These are phyloP conservation scores for Sicyos edulis DNA, from an alignment of 306 rosid genomes.

Conservation along the genomic window DNA sequence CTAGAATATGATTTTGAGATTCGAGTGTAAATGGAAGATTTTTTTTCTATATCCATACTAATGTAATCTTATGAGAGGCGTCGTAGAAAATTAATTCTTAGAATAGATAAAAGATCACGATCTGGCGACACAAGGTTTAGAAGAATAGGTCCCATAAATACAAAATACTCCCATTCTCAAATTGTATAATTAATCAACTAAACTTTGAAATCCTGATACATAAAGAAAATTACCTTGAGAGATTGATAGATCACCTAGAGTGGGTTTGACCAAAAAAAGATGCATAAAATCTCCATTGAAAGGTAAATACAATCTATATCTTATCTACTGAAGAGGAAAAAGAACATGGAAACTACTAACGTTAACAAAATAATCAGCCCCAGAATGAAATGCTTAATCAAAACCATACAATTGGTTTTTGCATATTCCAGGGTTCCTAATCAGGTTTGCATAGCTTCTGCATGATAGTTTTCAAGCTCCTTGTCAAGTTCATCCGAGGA, in stretches of 20 bases:
- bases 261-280: background rate
- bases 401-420: background rate
- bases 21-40: too few species aligned
- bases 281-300: background rate
- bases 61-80: too few species aligned
- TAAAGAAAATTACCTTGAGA: too few species aligned
- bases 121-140: too few species aligned
- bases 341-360: background rate
- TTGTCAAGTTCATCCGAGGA: conserved; percentile 78
- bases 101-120: too few species aligned
- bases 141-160: too few species aligned
- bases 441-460: conserved; percentile 66
- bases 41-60: too few species aligned
- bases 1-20: too few species aligned
- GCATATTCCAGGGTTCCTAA: background rate
- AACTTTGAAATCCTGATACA: too few species aligned
- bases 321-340: background rate
- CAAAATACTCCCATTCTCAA: background rate
- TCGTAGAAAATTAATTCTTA: too few species aligned
- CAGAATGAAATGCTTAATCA: background rate
- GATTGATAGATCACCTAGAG: too few species aligned
- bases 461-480: conserved; percentile 78
- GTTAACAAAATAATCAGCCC: background rate
- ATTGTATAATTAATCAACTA: too few species aligned
- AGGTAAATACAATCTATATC: conserved; percentile 3